Evolutionary conservation across 2,329 filamentous ascomycete species (phyloP).

Genomic region (Cercospora brassicicola): DNA sequence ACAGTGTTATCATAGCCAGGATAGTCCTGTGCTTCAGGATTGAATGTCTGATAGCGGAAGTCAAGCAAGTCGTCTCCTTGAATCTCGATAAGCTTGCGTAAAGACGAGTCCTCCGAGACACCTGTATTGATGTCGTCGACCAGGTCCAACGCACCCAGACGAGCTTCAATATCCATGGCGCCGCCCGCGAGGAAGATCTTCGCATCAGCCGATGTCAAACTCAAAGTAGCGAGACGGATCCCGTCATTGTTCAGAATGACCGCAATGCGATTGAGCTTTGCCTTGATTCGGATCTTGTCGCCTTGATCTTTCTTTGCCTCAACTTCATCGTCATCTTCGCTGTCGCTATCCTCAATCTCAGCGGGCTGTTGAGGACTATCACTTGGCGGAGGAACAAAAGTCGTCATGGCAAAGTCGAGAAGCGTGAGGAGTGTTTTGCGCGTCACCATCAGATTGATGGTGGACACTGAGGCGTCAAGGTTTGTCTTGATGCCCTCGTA

Average conservation of each 20-base stretch:
- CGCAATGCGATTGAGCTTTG: slow-evolving; percentile 88
- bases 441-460: slow-evolving; percentile 94
- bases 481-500: slow-evolving; percentile 95
- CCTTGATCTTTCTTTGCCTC: slow-evolving; percentile 53
- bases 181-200: slow-evolving; percentile 83
- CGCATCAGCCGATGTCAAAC: slow-evolving; percentile 87
- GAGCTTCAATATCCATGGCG: slow-evolving; percentile 83
- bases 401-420: slow-evolving; percentile 89
- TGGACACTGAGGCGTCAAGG: slow-evolving; percentile 85
- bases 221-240: slow-evolving; percentile 86
- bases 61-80: slow-evolving; percentile 94
- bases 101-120: slow-evolving; percentile 73
- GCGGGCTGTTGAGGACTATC: slow-evolving; percentile 23
- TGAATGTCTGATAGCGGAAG: slow-evolving; percentile 96
- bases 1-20: slow-evolving; percentile 94
- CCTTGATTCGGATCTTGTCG: slow-evolving; percentile 83
- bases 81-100: slow-evolving; percentile 88
- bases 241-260: slow-evolving; percentile 97
- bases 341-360: slow-evolving; percentile 32
- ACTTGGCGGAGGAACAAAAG: slow-evolving; percentile 62
- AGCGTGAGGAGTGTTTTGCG: slow-evolving; percentile 87
- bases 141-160: slow-evolving; percentile 81
- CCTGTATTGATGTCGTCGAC: slow-evolving; percentile 93
- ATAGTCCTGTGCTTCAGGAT: slow-evolving; percentile 71
- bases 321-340: slow-evolving; percentile 36